Conservation (phyloP, 2,329 filamentous ascomycete species). For the Calycina herbarum region DNA sequence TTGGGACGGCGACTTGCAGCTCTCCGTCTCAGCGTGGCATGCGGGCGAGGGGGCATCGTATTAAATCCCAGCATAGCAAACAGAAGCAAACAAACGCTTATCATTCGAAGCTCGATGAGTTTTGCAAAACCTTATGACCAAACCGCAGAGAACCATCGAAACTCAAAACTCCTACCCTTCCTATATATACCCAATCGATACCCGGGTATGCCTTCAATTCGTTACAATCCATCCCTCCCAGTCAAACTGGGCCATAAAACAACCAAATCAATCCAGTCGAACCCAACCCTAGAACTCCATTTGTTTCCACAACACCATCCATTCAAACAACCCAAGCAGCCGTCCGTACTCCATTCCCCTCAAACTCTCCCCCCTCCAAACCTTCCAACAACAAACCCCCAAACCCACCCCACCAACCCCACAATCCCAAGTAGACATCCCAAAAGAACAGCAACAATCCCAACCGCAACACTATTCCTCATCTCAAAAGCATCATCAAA, state of each 20-base stretch:
- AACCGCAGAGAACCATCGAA: background rate
- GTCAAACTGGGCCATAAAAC: too few relatives aligned
- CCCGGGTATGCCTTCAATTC: background rate
- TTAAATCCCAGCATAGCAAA: too few relatives aligned
- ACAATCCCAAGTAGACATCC: constrained; percentile 10
- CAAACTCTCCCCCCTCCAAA: constrained; percentile 7
- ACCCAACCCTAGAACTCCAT: background rate
- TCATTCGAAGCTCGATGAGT: too few relatives aligned
- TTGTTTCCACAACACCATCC: background rate
- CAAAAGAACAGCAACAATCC: constrained; percentile 19
- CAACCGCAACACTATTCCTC: constrained; percentile 32
- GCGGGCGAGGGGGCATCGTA: too few relatives aligned
- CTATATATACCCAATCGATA: background rate
- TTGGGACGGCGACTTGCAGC: too few relatives aligned
- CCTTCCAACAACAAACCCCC: constrained; percentile 7
- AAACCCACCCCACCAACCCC: constrained; percentile 18
- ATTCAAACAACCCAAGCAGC: background rate
- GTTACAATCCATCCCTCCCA: background rate
- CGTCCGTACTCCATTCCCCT: background rate
- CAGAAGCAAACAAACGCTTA: too few relatives aligned
- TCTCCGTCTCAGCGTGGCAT: too few relatives aligned
- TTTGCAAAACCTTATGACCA: background rate
- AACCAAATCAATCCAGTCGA: background rate
- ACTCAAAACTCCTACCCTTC: background rate
- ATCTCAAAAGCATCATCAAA: constrained; percentile 37